phyloP scores from a whole-genome alignment of 1,139 yeast genomes.

The Wickerhamiella pararugosa region DNA sequence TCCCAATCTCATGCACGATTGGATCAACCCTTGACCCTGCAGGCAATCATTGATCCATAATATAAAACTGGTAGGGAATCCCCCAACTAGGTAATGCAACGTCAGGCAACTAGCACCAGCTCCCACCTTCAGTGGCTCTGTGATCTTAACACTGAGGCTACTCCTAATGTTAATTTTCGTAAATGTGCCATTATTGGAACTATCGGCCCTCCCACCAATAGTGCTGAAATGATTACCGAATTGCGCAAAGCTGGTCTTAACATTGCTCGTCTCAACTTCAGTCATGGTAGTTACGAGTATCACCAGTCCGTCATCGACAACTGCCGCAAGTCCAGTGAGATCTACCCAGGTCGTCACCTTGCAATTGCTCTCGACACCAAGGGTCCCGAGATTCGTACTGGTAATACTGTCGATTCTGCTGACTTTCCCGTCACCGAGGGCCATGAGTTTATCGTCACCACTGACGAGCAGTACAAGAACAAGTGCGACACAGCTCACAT shows the following conservation, averaged over 20 bases:
- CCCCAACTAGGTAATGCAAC: too few species aligned
- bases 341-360: constrained; percentile 88
- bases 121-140: constrained; percentile 64
- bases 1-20: too few species aligned
- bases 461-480: constrained; percentile 66
- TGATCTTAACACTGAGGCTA: constrained; percentile 55
- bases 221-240: constrained; percentile 67
- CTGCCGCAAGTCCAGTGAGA: constrained; percentile 82
- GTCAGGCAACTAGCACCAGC: constrained; percentile 17
- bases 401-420: constrained; percentile 64
- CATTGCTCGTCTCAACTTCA: constrained; percentile 97
- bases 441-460: constrained; percentile 87
- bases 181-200: constrained; percentile 97
- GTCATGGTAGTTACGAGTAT: constrained; percentile 94
- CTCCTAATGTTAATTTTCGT: constrained; percentile 78
- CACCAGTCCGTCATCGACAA: constrained; percentile 94
- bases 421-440: constrained; percentile 74
- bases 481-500: constrained; percentile 62
- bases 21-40: too few species aligned
- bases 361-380: constrained; percentile 98
- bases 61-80: too few species aligned
- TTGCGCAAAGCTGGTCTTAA: constrained; percentile 86
- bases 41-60: too few species aligned
- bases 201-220: constrained; percentile 94
- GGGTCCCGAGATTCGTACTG: constrained; percentile 99